phyloP scores from a whole-genome alignment of 139 green algal genomes.

The Coelastrella sp. region DNA sequence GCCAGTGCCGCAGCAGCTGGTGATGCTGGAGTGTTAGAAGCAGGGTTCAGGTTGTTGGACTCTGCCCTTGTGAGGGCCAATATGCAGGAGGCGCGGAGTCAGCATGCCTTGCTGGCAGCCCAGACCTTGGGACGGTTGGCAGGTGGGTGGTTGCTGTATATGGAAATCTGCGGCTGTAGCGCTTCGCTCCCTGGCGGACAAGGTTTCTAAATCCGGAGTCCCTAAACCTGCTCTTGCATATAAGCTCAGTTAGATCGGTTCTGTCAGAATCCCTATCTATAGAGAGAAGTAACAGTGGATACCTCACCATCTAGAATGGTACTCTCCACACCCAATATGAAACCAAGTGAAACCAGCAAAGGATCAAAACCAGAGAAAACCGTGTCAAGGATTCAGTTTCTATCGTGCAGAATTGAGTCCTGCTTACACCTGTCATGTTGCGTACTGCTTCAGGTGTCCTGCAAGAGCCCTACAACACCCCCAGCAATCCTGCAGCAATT shows the following conservation, averaged over 20 bases:
- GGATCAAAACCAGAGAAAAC: too few relatives aligned
- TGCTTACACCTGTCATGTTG: background rate
- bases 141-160: slow-evolving; percentile 42
- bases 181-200: too few relatives aligned
- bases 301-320: too few relatives aligned
- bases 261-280: too few relatives aligned
- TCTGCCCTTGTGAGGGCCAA: slow-evolving; percentile 56
- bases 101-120: slow-evolving; percentile 86
- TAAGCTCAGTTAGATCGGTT: too few relatives aligned
- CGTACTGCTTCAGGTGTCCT: slow-evolving; percentile 60
- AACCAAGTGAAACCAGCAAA: too few relatives aligned
- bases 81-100: slow-evolving; percentile 77
- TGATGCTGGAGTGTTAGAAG: background rate
- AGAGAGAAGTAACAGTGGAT: too few relatives aligned
- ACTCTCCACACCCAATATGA: too few relatives aligned
- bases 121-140: slow-evolving; percentile 73
- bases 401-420: too few relatives aligned
- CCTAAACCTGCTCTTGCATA: too few relatives aligned
- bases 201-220: too few relatives aligned
- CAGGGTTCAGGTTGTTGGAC: slow-evolving; percentile 36
- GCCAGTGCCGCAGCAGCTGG: background rate
- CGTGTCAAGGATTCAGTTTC: too few relatives aligned
- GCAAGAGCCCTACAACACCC: slow-evolving; percentile 52
- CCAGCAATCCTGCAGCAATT: slow-evolving; percentile 44
- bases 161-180: background rate